phyloP scores from a whole-genome alignment of 2,329 filamentous ascomycete species.

The Pyrenophora graminea region DNA sequence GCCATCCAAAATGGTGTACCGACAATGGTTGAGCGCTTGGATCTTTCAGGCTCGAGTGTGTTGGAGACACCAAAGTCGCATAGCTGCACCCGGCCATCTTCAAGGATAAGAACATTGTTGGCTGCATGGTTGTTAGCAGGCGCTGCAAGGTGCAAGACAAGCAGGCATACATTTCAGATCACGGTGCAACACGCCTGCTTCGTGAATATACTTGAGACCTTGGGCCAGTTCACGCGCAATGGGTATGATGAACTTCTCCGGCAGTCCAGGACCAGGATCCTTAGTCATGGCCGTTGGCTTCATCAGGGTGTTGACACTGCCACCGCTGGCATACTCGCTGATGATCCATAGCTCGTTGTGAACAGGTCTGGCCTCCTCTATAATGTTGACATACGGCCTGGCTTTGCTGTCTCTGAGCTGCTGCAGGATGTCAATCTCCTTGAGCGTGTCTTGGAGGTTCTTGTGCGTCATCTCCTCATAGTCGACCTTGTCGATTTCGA shows the following conservation, averaged over 20 bases:
- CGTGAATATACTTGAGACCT: constrained; percentile 64
- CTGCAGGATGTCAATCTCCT: constrained; percentile 69
- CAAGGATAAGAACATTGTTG: constrained; percentile 79
- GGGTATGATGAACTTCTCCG: constrained; percentile 66
- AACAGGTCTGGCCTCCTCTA: constrained; percentile 77
- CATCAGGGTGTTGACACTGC: constrained; percentile 73
- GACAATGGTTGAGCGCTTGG: constrained; percentile 79
- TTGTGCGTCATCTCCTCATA: constrained; percentile 48
- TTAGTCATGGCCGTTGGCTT: constrained; percentile 45
- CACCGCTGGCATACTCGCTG: constrained; percentile 83
- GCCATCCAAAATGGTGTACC: constrained; percentile 89
- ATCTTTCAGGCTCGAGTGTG: constrained; percentile 72
- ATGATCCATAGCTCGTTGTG: constrained; percentile 86
- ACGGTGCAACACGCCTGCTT: constrained; percentile 69
- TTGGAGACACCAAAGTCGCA: constrained; percentile 86
- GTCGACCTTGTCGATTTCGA: constrained; percentile 80
- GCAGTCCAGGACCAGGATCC: constrained; percentile 48
- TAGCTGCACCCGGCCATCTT: constrained; percentile 75
- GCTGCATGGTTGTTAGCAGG: constrained; percentile 40
- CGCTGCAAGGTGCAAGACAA: background rate
- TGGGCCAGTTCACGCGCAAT: constrained; percentile 67
- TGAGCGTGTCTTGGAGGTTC: constrained; percentile 58
- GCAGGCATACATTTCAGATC: constrained; percentile 62
- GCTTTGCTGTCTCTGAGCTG: constrained; percentile 74
- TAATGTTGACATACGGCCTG: constrained; percentile 80